phyloP scores from a whole-genome alignment of 2,329 filamentous ascomycete genomes.

The Akanthomyces uredinophilus region DNA sequence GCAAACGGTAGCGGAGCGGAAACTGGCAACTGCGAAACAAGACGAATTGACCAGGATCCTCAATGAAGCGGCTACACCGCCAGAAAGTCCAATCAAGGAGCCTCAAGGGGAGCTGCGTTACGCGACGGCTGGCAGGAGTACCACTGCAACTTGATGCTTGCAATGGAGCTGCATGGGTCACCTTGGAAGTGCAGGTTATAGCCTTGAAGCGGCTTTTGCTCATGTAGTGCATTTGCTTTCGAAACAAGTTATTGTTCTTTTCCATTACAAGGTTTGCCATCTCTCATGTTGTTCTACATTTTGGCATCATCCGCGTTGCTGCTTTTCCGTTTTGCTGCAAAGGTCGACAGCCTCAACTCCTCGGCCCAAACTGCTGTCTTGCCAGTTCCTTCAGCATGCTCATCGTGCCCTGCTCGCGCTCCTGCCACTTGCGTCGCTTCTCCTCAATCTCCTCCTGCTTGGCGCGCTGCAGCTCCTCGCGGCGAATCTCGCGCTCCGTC shows the following conservation, averaged over 20 bases:
- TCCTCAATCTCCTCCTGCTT: constrained; percentile 76
- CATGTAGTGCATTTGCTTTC: neutral
- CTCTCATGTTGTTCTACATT: neutral
- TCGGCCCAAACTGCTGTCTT: constrained; percentile 67
- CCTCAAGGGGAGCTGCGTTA: too few species aligned
- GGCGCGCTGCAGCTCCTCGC: constrained; percentile 75
- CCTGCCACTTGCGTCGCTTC: constrained; percentile 60
- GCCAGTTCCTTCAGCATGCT: constrained; percentile 75
- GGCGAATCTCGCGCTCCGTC: constrained; percentile 74
- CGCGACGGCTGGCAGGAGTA: too few species aligned
- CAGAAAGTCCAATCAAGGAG: too few species aligned
- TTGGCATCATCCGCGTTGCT: neutral
- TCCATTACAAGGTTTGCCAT: neutral
- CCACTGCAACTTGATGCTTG: too few species aligned
- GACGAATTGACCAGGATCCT: too few species aligned
- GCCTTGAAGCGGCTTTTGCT: neutral
- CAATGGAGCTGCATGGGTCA: too few species aligned
- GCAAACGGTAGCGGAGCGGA: too few species aligned
- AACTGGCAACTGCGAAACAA: too few species aligned
- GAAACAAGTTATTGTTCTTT: neutral
- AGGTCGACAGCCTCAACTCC: neutral
- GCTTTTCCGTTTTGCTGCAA: neutral
- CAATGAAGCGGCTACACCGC: too few species aligned
- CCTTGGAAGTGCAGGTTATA: neutral
- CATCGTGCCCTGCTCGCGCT: constrained; percentile 81